Percentiles rank a stretch among this genome's conserved stretches.
Conservation (phyloP, 371 early-diverging fungal species). For the Massospora cicadina region DNA sequence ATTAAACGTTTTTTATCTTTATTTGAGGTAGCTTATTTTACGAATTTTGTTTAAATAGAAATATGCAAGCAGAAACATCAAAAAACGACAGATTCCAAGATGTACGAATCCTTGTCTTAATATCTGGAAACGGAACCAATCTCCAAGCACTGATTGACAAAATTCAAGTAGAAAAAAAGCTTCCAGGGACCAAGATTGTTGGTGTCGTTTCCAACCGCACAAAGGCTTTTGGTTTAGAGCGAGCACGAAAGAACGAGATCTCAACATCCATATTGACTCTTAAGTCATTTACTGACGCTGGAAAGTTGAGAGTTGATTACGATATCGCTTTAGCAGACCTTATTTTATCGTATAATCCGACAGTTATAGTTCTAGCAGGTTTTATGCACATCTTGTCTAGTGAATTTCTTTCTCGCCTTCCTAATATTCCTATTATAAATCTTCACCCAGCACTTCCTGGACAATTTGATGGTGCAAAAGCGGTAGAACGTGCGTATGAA, state of each 20-base stretch:
- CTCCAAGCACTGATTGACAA: constrained; percentile 93
- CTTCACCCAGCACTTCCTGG: constrained; percentile 93
- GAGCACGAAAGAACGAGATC: constrained; percentile 65
- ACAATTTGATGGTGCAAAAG: constrained; percentile 84
- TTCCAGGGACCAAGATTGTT: constrained; percentile 53
- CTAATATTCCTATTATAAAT: constrained; percentile 61
- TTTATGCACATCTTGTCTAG: constrained; percentile 92
- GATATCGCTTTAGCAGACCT: constrained; percentile 63
- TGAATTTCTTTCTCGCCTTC: constrained; percentile 54
- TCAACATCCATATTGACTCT: constrained; percentile 74
- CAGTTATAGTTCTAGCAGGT: constrained; percentile 83
- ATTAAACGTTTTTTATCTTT: too few species aligned
- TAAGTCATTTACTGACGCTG: constrained; percentile 45
- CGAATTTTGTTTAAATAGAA: too few species aligned
- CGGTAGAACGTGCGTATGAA: constrained; percentile 81
- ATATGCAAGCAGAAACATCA: neutral
- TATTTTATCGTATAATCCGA: constrained; percentile 39
- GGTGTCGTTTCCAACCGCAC: constrained; percentile 65
- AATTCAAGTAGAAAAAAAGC: constrained; percentile 32
- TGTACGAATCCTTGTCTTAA: constrained; percentile 35
- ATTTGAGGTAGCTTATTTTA: too few species aligned
- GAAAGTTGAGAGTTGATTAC: constrained; percentile 67
- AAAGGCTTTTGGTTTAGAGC: constrained; percentile 68
- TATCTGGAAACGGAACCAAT: constrained; percentile 90
- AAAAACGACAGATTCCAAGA: neutral